Percentiles rank a stretch among this genome's conserved stretches.
phyloP scores from a whole-genome alignment of 2,329 filamentous ascomycete genomes.

The Xylariaceae sp. region DNA sequence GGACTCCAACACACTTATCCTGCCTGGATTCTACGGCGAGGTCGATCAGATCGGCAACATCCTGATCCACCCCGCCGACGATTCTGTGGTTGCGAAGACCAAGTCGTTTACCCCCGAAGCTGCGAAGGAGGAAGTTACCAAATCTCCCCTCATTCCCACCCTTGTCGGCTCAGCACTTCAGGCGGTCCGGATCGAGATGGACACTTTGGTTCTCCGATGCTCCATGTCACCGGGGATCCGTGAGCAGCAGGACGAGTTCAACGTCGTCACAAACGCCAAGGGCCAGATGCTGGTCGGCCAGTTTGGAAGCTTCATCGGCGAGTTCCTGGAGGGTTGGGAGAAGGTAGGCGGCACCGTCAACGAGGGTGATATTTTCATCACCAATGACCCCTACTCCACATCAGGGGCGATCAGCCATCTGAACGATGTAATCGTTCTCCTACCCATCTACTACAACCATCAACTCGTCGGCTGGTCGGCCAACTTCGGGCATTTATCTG shows the following conservation, averaged over 20 bases:
- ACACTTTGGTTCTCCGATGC: slow-evolving; percentile 41
- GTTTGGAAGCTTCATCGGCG: slow-evolving; percentile 41
- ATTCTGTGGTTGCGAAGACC: slow-evolving; percentile 17
- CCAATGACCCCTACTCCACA: slow-evolving; percentile 42
- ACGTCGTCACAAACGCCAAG: slow-evolving; percentile 39
- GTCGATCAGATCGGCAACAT: slow-evolving; percentile 42
- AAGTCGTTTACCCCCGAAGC: slow-evolving; percentile 27
- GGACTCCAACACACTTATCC: slow-evolving; percentile 43
- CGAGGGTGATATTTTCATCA: slow-evolving; percentile 42
- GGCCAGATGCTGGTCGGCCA: slow-evolving; percentile 45
- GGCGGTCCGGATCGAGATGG: slow-evolving; percentile 42
- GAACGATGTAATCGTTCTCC: slow-evolving; percentile 41
- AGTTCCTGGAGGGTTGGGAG: slow-evolving; percentile 38
- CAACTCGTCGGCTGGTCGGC: slow-evolving; percentile 39
- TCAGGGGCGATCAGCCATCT: slow-evolving; percentile 41
- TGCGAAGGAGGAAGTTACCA: slow-evolving; percentile 27
- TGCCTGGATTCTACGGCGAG: slow-evolving; percentile 37
- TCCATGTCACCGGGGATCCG: slow-evolving; percentile 43
- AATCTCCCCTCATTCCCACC: slow-evolving; percentile 34
- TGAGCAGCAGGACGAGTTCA: slow-evolving; percentile 45
- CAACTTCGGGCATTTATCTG: slow-evolving; percentile 42
- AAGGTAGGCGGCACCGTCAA: slow-evolving; percentile 31
- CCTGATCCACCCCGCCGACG: slow-evolving; percentile 33
- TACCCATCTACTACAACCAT: slow-evolving; percentile 38
- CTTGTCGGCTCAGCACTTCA: slow-evolving; percentile 36